Base-by-base conservation (phyloP, 441 rosid species). In the Erysimum cheiri region DNA sequence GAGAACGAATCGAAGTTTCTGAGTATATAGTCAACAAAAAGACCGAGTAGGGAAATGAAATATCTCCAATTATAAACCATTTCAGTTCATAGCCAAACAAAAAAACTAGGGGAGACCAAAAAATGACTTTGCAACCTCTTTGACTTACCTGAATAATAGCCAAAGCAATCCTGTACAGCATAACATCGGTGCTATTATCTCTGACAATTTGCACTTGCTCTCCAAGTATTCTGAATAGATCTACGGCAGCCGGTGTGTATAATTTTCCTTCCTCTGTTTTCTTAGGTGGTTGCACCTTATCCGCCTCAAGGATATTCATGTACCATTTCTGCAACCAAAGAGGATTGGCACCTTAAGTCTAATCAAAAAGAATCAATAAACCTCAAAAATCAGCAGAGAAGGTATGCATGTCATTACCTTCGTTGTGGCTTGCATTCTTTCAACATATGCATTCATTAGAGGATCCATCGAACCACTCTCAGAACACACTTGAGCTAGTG, bases 381-480 rank as follows among this genome's bases (percentile, higher is more conserved):
- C 49, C 35, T 49, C 14, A 28, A 40, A 65, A 57, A 8, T 24
- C 19, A 53, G 55, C 5, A 58, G 72, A 52, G 36, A 50, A 63
- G 56, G 53, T 63, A 17, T 61, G 59, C 53, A 60, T 54, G 60
- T 41, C 68, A 52, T 84, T 81, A 96, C 99, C 96, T 79, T 90
- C 32, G 96, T 96, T 56, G 99, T 96, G 64, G 96, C 98, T 86
- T 89, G 98, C 97, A 93, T 96, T 84, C 99, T 82, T 85, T 96
- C 97, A 60, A 96, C 92, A 81, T 96, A 96, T 39, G 98, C 83
- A 77, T 93, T 89, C 99, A 96, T 96, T 67, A 96, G 85, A 78
- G 99, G 99, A 83, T 96, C 99, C 97, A 89, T 88, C 66, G 99
- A 86, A 74, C 99, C 99, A 83, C 98, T 93, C 80, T 96, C 99